Evolutionary conservation across 1,284 basidiomycete genomes (phyloP), one percentile per base, ranked within the genome.

Genomic region (Naganishia sp.): DNA sequence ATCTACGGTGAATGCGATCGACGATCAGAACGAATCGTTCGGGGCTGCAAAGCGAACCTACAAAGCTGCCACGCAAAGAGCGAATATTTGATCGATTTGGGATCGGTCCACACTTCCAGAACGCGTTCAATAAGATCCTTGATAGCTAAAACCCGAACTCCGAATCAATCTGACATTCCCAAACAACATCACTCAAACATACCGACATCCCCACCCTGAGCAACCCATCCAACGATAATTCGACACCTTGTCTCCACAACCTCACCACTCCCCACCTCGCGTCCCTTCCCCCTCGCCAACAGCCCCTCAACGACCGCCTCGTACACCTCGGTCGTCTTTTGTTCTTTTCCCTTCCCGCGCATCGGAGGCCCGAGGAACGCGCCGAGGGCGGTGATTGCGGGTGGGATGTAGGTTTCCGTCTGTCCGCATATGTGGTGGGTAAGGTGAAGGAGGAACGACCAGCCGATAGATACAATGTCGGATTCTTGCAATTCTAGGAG

Each of bases 401-500:
- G 53, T 7, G 39, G 42, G 33, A 61, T 49, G 28, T n/a, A 31
- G 7, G 21, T 21, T 21, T 21, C 21, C 21, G 21, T 21, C 21
- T 21, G 21, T 21, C 21, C 21, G 21, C 21, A 21, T 21, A 61
- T 49, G 28, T n/a, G n/a, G 7, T 2, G 36, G 46, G 66, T 63
- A 33, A 66, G 33, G 69, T 68, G 23, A 87, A 86, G 0, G 86
- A 81, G 10, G 89, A 70, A 21, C 79, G 80, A 43, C 76, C 73
- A 31, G 5, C 25, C 59, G 21, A 61, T 23, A 11, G 70, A 25
- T 1, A 69, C 36, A 23, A 77, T 42, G 72, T 77, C 10, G 81
- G 82, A 49, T 86, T 78, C 4, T 75, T 83, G 15, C 77, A 81
- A 52, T 74, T 75, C 76, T 85, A 91, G 80, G 86, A 93, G 6